Evolutionary conservation across 371 early-diverging fungal genomes (phyloP).

Genomic region (Caulochytrium protostelioides): DNA sequence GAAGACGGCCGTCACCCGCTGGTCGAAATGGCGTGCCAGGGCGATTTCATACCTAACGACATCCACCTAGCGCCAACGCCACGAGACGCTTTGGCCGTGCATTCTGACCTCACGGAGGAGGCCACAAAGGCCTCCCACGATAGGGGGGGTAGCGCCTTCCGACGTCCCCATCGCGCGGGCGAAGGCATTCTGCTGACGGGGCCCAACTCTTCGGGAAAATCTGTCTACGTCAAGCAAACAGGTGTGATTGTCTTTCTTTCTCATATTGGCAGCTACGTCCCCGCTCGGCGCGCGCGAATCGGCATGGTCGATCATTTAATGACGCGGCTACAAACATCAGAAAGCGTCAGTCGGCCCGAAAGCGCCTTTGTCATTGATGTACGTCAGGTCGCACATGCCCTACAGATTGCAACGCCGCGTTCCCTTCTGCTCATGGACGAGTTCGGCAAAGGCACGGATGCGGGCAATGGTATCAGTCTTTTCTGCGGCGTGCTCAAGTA

Average conservation of each 20-base stretch:
- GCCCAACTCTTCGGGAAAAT: slow-evolving; percentile 13
- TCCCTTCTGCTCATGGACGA: slow-evolving; percentile 5
- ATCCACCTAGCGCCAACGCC: too few species aligned
- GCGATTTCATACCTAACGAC: too few species aligned
- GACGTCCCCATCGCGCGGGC: too few species aligned
- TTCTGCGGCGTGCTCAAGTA: slow-evolving; percentile 6
- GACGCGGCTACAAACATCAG: slow-evolving; percentile 9
- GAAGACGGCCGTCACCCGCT: too few species aligned
- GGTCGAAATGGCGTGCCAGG: too few species aligned
- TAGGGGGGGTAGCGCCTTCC: too few species aligned
- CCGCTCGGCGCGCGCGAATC: slow-evolving; percentile 4
- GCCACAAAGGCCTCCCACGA: too few species aligned
- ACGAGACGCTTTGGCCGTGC: too few species aligned
- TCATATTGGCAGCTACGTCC: slow-evolving; percentile 13
- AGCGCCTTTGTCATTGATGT: slow-evolving; percentile 10
- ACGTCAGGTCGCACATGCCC: slow-evolving; percentile 2
- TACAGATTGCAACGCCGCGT: slow-evolving; percentile 2
- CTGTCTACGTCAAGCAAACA: slow-evolving; percentile 6
- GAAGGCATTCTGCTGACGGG: too few species aligned
- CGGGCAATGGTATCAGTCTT: slow-evolving; percentile 7
- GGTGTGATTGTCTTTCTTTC: slow-evolving; percentile 12
- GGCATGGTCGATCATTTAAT: slow-evolving; percentile 8
- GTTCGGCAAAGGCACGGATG: slow-evolving; percentile 10
- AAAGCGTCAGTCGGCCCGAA: slow-evolving; percentile 3
- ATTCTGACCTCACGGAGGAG: too few species aligned